Conservation (phyloP, 106 monocot species). For the Acanthochlamys bracteata region DNA sequence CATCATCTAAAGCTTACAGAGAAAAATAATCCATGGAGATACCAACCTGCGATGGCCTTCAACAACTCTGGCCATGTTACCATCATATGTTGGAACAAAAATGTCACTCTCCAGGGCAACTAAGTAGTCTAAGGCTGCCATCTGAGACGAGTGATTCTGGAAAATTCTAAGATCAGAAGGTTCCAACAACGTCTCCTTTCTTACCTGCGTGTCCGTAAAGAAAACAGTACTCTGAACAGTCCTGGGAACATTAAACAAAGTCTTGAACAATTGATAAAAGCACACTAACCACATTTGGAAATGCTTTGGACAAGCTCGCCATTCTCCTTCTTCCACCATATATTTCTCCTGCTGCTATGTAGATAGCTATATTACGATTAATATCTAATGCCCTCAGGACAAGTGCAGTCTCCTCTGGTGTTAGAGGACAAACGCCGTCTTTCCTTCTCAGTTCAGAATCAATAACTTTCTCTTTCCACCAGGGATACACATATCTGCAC, state of each 20-base stretch:
- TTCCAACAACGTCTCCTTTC: conserved; percentile 76
- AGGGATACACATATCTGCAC: conserved; percentile 85
- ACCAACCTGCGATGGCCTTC: conserved; percentile 90
- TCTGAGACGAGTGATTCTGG: conserved; percentile 90
- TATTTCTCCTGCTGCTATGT: conserved; percentile 95
- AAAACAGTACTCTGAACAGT: background rate
- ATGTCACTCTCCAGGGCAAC: conserved; percentile 83
- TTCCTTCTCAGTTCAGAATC: conserved; percentile 75
- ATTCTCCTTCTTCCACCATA: conserved; percentile 81
- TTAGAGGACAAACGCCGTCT: conserved; percentile 91
- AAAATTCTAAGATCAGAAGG: conserved; percentile 71
- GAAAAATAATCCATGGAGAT: background rate
- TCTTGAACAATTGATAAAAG: background rate
- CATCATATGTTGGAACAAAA: conserved; percentile 89
- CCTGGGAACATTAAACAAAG: background rate
- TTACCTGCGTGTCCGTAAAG: conserved; percentile 39
- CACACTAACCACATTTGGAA: conserved; percentile 68
- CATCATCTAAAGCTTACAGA: background rate
- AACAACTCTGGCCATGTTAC: conserved; percentile 94
- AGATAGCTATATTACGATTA: conserved; percentile 46
- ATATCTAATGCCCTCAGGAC: conserved; percentile 68
- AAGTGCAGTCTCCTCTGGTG: conserved; percentile 87
- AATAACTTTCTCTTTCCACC: conserved; percentile 98
- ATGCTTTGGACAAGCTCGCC: conserved; percentile 51
- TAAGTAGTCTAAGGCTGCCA: conserved; percentile 93